Percentiles rank a stretch among this genome's conserved stretches.
These are phyloP conservation scores for Rhizopus sp. DNA, from an alignment of 371 early-diverging fungal genomes.

Conservation along the genomic window DNA sequence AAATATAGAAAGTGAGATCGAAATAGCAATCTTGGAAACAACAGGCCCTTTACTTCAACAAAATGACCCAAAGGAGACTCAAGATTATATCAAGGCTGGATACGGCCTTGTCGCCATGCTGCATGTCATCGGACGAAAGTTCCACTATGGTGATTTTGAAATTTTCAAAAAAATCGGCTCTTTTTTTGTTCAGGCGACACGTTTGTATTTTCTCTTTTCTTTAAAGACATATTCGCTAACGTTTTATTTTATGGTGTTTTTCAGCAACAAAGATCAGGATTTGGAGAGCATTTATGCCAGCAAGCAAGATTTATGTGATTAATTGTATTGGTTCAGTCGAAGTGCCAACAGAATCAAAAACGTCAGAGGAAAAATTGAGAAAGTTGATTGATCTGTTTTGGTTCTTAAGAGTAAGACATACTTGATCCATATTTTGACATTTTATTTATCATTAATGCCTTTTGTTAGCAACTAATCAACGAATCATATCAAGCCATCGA, in stretches of 20 bases:
- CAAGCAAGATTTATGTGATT: slow-evolving; percentile 21
- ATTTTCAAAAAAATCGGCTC: slow-evolving; percentile 23
- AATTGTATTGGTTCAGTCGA: slow-evolving; percentile 22
- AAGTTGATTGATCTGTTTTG: slow-evolving; percentile 24
- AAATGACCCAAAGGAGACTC: slow-evolving; percentile 24
- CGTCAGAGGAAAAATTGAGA: slow-evolving; percentile 27
- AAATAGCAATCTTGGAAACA: slow-evolving; percentile 25
- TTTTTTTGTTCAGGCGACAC: slow-evolving; percentile 26
- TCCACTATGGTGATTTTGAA: slow-evolving; percentile 19
- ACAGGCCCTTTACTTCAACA: slow-evolving; percentile 18
- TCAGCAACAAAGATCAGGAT: slow-evolving; percentile 25
- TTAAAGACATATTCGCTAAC: slow-evolving; percentile 19
- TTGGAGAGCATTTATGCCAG: slow-evolving; percentile 23
- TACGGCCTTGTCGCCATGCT: slow-evolving; percentile 24
- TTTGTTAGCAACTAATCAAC: slow-evolving; percentile 23
- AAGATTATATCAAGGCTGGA: slow-evolving; percentile 26
- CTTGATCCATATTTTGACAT: slow-evolving; percentile 22
- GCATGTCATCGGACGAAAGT: slow-evolving; percentile 20
- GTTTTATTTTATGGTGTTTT: slow-evolving; percentile 25
- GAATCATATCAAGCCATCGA: slow-evolving; percentile 23
- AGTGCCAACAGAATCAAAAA: slow-evolving; percentile 24
- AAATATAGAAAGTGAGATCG: slow-evolving; percentile 17
- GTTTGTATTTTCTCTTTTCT: slow-evolving; percentile 28
- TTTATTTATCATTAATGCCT: slow-evolving; percentile 22
- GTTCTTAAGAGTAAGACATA: slow-evolving; percentile 27